These are phyloP conservation scores for Coniochaeta sp. DNA, from an alignment of 2,329 filamentous ascomycete species.

Conservation along the genomic window DNA sequence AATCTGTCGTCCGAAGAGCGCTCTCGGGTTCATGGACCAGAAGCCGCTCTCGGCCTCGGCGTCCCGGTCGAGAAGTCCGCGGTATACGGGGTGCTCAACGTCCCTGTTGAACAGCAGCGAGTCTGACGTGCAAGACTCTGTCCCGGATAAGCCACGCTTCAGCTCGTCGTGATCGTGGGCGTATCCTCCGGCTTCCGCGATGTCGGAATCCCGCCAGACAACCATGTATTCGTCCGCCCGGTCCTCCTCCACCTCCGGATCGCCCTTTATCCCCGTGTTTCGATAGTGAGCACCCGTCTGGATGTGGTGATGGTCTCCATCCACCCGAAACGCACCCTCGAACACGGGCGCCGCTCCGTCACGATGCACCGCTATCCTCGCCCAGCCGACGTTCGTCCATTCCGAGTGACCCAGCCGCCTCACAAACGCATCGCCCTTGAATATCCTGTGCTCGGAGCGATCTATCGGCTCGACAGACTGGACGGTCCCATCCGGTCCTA, in stretches of 20 bases:
- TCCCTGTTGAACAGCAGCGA: slow-evolving; percentile 72
- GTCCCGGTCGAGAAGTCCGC: slow-evolving; percentile 38
- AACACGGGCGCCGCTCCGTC: slow-evolving; percentile 80
- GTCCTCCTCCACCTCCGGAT: slow-evolving; percentile 56
- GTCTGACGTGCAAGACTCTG: slow-evolving; percentile 63
- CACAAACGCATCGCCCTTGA: slow-evolving; percentile 71
- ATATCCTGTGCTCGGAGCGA: slow-evolving; percentile 71
- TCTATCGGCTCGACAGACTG: slow-evolving; percentile 60
- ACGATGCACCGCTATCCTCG: slow-evolving; percentile 66
- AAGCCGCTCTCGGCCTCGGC: slow-evolving; percentile 19
- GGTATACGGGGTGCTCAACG: slow-evolving; percentile 61
- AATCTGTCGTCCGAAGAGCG: slow-evolving; percentile 71
- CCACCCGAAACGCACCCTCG: slow-evolving; percentile 78
- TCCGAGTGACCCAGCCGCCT: slow-evolving; percentile 49
- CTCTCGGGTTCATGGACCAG: slow-evolving; percentile 53
- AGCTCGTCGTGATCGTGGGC: slow-evolving; percentile 48
- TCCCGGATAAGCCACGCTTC: slow-evolving; percentile 44
- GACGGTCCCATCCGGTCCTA: slow-evolving; percentile 65
- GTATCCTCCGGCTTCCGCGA: slow-evolving; percentile 32
- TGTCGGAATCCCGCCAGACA: slow-evolving; percentile 86
- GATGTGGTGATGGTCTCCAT: slow-evolving; percentile 80
- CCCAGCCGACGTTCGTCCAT: slow-evolving; percentile 83
- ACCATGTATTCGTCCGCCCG: slow-evolving; percentile 69
- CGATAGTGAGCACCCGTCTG: slow-evolving; percentile 69
- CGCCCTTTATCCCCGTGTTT: slow-evolving; percentile 61